Evolutionary conservation across 257 asterid genomes (phyloP).

Genomic region (Nemophila menziesii): DNA sequence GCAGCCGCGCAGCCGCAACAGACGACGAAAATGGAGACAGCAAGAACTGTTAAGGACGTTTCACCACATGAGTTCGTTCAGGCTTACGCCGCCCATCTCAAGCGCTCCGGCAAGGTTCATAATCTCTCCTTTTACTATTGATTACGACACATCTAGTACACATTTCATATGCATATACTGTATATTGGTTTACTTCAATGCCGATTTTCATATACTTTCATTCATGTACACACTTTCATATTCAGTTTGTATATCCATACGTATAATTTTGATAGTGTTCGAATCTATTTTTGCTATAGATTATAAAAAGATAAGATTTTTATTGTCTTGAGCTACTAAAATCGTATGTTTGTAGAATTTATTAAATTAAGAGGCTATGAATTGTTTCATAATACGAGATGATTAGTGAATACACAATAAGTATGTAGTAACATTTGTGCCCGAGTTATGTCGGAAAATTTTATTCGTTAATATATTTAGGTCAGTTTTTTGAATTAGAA

Average conservation of each 20-base stretch:
- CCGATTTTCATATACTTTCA: background rate
- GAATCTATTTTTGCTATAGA: background rate
- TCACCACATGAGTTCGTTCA: conserved; percentile 81
- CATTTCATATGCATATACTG: background rate
- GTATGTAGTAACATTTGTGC: no score
- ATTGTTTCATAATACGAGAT: background rate
- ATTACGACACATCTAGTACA: no score
- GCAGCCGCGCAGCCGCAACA: background rate
- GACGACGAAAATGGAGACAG: conserved; percentile 28
- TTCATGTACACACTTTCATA: no score
- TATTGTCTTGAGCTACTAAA: background rate
- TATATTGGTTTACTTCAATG: no score
- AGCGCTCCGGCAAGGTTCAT: conserved; percentile 80
- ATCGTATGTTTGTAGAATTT: background rate
- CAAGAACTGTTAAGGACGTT: conserved; percentile 66
- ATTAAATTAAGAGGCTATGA: no score
- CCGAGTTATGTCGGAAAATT: no score
- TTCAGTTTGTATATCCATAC: no score
- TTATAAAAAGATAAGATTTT: background rate
- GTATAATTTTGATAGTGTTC: background rate
- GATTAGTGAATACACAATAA: background rate
- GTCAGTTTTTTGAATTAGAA: no score
- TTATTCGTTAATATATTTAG: no score
- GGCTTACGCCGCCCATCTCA: conserved; percentile 64
- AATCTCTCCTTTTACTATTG: background rate